Percentiles rank a stretch among this genome's conserved stretches.
Evolutionary conservation across 805 yeast species (phyloP).

Genomic region (Hanseniaspora jakobsenii): DNA sequence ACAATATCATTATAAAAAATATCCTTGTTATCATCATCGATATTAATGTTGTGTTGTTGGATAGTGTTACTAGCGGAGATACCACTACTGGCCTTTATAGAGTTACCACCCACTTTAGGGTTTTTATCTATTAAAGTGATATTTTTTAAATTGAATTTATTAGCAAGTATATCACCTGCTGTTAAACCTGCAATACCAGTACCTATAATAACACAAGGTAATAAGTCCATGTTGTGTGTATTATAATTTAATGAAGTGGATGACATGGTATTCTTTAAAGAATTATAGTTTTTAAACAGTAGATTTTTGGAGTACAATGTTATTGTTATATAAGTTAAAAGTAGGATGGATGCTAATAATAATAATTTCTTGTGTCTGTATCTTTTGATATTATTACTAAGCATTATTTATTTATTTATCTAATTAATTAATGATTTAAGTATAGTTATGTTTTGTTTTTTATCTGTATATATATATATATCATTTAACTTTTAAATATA

Average conservation of each 20-base stretch:
- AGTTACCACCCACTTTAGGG: conserved; percentile 43
- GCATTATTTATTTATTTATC: too few species aligned
- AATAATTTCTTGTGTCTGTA: too few species aligned
- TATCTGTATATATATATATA: too few species aligned
- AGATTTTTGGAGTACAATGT: too few species aligned
- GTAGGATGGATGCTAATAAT: too few species aligned
- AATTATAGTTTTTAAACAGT: too few species aligned
- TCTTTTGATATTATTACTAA: too few species aligned
- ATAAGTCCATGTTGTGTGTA: neutral
- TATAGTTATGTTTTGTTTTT: too few species aligned
- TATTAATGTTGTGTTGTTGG: conserved; percentile 36
- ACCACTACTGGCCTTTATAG: conserved; percentile 51
- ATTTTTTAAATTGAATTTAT: conserved; percentile 28
- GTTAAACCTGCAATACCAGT: conserved; percentile 48
- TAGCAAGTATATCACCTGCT: conserved; percentile 31
- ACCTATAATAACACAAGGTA: conserved; percentile 39
- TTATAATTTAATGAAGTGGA: neutral
- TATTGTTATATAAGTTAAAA: too few species aligned
- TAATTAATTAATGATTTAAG: too few species aligned
- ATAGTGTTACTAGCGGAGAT: conserved; percentile 60
- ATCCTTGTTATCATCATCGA: conserved; percentile 39
- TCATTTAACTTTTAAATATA: too few species aligned
- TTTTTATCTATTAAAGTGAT: conserved; percentile 41
- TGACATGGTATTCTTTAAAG: too few species aligned
- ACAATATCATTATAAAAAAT: conserved; percentile 55